A percentile compares a stretch with the other conserved stretches of the same genome.
Conservation (phyloP, 495 filamentous ascomycete genomes). For the Penicillium argentinense region DNA sequence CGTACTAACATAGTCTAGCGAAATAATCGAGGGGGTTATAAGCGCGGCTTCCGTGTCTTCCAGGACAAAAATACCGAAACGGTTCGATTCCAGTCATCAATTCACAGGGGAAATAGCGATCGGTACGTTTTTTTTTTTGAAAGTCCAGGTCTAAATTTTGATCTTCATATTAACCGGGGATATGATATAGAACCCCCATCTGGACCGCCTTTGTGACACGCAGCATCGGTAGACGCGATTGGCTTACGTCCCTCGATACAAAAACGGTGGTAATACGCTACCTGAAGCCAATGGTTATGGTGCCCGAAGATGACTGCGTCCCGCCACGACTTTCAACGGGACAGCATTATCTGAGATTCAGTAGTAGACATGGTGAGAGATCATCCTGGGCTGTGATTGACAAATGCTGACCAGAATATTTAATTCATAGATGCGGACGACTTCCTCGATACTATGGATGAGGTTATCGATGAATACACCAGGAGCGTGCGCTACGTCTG, state of each 20-base stretch:
- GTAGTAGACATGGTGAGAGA: slow-evolving; percentile 28
- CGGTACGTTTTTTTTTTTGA: slow-evolving; percentile 29
- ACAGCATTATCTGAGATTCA: slow-evolving; percentile 42
- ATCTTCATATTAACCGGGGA: too few relatives aligned
- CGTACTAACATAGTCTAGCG: slow-evolving; percentile 40
- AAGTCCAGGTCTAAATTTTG: too few relatives aligned
- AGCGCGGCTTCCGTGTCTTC: slow-evolving; percentile 72
- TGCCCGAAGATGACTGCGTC: slow-evolving; percentile 50
- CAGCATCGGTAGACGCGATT: slow-evolving; percentile 53
- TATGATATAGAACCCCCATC: slow-evolving; percentile 50
- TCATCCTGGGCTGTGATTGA: too few relatives aligned
- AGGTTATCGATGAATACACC: slow-evolving; percentile 12
- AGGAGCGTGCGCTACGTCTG: too few relatives aligned
- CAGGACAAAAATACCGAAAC: slow-evolving; percentile 63
- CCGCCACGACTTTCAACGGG: slow-evolving; percentile 35
- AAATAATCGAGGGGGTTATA: slow-evolving; percentile 70
- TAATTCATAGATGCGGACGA: slow-evolving; percentile 45
- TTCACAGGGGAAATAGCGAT: slow-evolving; percentile 42
- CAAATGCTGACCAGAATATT: too few relatives aligned
- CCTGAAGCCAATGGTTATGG: slow-evolving; percentile 62
- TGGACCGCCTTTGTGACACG: slow-evolving; percentile 78
- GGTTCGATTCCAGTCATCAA: slow-evolving; percentile 55
- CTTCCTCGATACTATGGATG: slow-evolving; percentile 31
- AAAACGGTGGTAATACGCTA: slow-evolving; percentile 61
- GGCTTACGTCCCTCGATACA: slow-evolving; percentile 52